Evolutionary conservation across 2,329 filamentous ascomycete species (phyloP).

Genomic region (Graphium sp.): DNA sequence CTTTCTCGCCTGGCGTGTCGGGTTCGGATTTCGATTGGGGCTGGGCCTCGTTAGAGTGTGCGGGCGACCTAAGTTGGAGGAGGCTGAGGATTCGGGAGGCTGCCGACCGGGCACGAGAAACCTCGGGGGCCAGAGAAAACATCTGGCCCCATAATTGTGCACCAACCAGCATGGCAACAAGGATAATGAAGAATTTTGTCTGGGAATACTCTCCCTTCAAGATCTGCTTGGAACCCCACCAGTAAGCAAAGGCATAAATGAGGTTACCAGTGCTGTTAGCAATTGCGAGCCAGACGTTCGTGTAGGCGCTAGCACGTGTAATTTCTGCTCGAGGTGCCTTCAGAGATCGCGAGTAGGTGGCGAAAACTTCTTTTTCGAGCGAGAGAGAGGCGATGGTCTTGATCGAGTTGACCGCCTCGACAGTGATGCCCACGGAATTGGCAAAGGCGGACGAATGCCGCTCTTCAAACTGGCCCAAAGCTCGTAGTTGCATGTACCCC

Average conservation of each 20-base stretch:
- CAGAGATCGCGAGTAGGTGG: conserved; percentile 33
- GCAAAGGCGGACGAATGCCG: conserved; percentile 48
- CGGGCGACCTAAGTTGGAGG: conserved; percentile 19
- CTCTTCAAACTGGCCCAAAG: conserved; percentile 43
- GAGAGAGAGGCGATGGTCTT: conserved; percentile 43
- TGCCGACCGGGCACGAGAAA: conserved; percentile 49
- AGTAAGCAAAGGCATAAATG: conserved; percentile 61
- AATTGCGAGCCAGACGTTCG: conserved; percentile 43
- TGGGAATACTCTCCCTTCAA: conserved; percentile 44
- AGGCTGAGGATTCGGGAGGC: conserved; percentile 38
- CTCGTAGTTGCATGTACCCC: conserved; percentile 50
- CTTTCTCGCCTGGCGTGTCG: conserved; percentile 13
- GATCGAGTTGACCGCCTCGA: conserved; percentile 50
- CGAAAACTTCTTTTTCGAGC: conserved; percentile 30
- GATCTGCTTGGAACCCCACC: conserved; percentile 63
- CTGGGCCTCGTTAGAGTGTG: conserved; percentile 6
- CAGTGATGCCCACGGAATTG: conserved; percentile 44
- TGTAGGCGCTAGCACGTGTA: conserved; percentile 26
- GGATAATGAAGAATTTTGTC: conserved; percentile 59
- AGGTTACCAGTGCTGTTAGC: conserved; percentile 45
- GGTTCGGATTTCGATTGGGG: too few relatives aligned
- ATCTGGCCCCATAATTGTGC: conserved; percentile 60
- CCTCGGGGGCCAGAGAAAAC: conserved; percentile 58
- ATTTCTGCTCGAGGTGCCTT: conserved; percentile 35
- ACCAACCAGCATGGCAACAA: conserved; percentile 54